phyloP scores from a whole-genome alignment of 164 flowering plant species.

The Tinospora cordifolia region DNA sequence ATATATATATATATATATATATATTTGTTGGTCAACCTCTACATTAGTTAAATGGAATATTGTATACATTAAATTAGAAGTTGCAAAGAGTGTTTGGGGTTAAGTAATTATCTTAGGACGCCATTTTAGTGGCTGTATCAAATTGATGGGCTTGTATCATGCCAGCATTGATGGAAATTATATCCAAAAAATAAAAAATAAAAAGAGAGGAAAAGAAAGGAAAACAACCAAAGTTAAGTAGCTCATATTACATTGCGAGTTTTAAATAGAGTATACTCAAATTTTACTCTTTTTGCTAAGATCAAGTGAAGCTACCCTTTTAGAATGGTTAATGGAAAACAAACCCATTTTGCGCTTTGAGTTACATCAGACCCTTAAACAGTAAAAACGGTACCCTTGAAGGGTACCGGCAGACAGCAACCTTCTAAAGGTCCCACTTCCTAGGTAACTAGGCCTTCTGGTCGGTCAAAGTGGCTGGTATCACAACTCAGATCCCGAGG shows the following conservation, averaged over 20 bases:
- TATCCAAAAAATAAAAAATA: background rate
- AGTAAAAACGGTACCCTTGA: background rate
- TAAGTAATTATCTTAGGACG: background rate
- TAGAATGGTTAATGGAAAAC: too few relatives aligned
- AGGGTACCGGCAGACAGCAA: background rate
- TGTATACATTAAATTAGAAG: too few relatives aligned
- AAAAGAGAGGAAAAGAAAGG: too few relatives aligned
- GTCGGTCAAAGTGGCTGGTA: background rate
- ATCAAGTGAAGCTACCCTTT: too few relatives aligned
- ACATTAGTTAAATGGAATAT: constrained; percentile 6
- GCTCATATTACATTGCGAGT: too few relatives aligned
- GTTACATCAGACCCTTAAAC: background rate
- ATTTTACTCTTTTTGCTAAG: too few relatives aligned
- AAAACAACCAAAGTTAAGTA: too few relatives aligned
- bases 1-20: too few relatives aligned
- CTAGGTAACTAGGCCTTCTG: background rate
- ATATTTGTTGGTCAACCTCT: constrained; percentile 34
- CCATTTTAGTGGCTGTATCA: background rate
- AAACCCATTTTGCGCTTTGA: background rate
- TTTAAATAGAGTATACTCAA: too few relatives aligned
- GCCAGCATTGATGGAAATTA: background rate
- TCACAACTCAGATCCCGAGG: background rate
- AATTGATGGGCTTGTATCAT: background rate
- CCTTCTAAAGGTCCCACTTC: background rate
- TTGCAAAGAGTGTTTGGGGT: background rate